Evolutionary conservation across 331 rosid genomes (phyloP).

Genomic region (Acacia concinna): DNA sequence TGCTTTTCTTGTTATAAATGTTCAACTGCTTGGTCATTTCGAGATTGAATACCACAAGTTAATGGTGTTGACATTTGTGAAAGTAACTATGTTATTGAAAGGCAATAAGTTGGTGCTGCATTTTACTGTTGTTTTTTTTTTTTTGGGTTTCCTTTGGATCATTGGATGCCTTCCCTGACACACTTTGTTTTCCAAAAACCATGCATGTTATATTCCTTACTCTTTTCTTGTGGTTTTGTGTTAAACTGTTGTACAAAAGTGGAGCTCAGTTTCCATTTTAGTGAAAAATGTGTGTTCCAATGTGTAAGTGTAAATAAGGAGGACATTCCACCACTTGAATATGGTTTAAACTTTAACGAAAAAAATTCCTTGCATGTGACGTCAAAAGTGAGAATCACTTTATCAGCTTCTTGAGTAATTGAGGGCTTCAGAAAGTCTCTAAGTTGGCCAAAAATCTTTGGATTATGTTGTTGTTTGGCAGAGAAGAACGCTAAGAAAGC

Average conservation of each 20-base stretch:
- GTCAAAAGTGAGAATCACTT: background rate
- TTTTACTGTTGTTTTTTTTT: background rate
- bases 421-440: conserved; percentile 4
- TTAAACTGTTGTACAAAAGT: background rate
- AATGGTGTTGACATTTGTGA: background rate
- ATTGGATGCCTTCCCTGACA: background rate
- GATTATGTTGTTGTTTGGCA: conserved; percentile 35
- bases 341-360: background rate
- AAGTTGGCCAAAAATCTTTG: conserved; percentile 4
- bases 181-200: background rate
- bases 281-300: background rate
- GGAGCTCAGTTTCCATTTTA: background rate
- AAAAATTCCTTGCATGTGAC: background rate
- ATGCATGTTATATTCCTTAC: background rate
- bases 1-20: conserved; percentile 8
- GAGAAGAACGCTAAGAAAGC: conserved; percentile 37
- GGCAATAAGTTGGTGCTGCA: background rate
- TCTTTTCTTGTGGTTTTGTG: background rate
- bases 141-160: background rate
- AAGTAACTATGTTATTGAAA: background rate
- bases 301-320: background rate
- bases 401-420: conserved; percentile 2
- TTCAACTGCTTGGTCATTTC: conserved; percentile 10
- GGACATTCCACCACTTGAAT: background rate
- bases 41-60: background rate